Base-by-base conservation (phyloP, 2,329 filamentous ascomycete species). In the Drechslerella dactyloides region DNA sequence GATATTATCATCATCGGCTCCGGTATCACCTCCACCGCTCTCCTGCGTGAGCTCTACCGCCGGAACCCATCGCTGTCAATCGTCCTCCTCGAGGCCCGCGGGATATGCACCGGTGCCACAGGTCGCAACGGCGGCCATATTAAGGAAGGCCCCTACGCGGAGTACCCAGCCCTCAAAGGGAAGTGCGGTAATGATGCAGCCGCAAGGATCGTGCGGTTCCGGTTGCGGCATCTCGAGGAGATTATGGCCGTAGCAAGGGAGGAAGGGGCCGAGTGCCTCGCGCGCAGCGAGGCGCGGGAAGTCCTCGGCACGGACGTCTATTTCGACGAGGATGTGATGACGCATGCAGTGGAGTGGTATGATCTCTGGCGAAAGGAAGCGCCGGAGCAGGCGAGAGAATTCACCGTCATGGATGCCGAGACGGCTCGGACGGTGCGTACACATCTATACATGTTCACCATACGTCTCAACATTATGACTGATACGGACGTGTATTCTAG, bases 1-100 rank as follows among this genome's bases (percentile, higher is more conserved):
- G 84, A 86, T 64, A 77, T 85, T 1, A 81, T 83, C 17, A 81
- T 86, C 44, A 82, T 86, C 73, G 84, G 85, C 21, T 85, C 83
- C 37, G 85, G 85, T 1, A 85, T 86, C 68, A 82, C 84, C 1
- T 83, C 81, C 8, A 81, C 80, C 1, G 79, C 79, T 19, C 76
- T 82, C 15, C 81, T 80, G 2, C 75, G 79, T 19, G 78, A 79
- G 2, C 61, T 80, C 1, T 75, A 65, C 80, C 59, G 33, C 48
- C 58, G 48, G 15, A 73, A 63, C n/a, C 35, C 54, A 7, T 19
- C 2, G 1, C 23, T 69, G 11, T 64, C 73, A 17, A 77, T 85
- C 2, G 79, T 83, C 1, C 80, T 85, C 7, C 76, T 85, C n/a
- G 84, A 86, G 73, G 83, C 84, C 1, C 78, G 84, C 1, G 77